Evolutionary conservation across 495 filamentous ascomycete genomes (phyloP), one percentile per base, ranked within the genome.

Genomic region (Tuber brumale): DNA sequence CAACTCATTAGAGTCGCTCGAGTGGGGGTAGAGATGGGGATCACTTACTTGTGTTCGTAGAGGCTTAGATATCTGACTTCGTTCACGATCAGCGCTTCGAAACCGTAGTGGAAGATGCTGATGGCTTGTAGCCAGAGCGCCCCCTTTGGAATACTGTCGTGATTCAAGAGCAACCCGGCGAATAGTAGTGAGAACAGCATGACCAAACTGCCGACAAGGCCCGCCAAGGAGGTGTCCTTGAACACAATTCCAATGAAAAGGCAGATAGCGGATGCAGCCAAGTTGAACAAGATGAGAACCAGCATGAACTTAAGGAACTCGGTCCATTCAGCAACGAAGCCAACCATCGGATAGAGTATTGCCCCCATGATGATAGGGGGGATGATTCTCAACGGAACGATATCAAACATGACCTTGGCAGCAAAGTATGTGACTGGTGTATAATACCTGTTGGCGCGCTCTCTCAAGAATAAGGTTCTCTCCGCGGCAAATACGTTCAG

Each of bases 51-150:
- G 82, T 96, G 90, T 81, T 99, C 96, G 70, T 94, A 88, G 76
- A 99, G 88, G 2, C 91, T 93, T 76, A 98, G 86, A 83, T 91
- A 93, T n/a, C 90, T 90, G 72, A 97, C 95, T 85, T 99, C 95
- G 83, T 99, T 99, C 81, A 99, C 95, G 76, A 98, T 95, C 37
- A 99, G 88, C 3, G 93, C 92, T 86, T 89, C 95, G 80, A 99
- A 98, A 3, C 91, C 95, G 83, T 97, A 99, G 83, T 99, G 95
- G 89, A 98, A 99, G 79, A 99, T 99, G 31, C 94, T 97, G n/a
- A 97, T 87, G 86, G 94, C 86, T 85, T 99, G 96, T 48, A 98
- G 83, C 95, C 95, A 99, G 74, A 93, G 81, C 12, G 93, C 91
- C 12, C 90, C 89, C 57, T 88, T 85, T 6, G 95, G 95, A 75